Evolutionary conservation across 2,329 filamentous ascomycete genomes (phyloP).

Genomic region (Botrytis medusae): DNA sequence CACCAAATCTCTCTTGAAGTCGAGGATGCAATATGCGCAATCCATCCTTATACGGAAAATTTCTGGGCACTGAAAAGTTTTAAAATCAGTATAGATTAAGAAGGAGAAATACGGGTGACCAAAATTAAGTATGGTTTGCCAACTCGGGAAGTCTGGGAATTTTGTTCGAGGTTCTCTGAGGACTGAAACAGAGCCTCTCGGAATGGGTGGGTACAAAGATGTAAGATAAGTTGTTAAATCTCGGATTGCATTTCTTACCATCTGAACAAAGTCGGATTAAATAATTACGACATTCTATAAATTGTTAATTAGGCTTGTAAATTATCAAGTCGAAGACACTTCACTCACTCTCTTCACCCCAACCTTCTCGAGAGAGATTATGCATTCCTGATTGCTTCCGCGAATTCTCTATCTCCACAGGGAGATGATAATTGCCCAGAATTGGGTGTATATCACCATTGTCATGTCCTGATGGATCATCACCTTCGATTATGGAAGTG

Average conservation of each 20-base stretch:
- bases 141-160: background rate
- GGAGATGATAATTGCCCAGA: constrained; percentile 17
- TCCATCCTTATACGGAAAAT: constrained; percentile 49
- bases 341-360: constrained; percentile 29
- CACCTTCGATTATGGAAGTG: background rate
- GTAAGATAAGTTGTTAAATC: background rate
- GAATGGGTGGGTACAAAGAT: too few species aligned
- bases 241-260: background rate
- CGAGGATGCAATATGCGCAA: constrained; percentile 47
- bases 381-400: constrained; percentile 24
- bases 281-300: constrained; percentile 48
- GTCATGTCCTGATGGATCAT: background rate
- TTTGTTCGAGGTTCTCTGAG: background rate
- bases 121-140: too few species aligned
- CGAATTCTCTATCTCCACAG: constrained; percentile 22
- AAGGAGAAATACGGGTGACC: background rate
- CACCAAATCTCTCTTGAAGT: constrained; percentile 47
- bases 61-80: constrained; percentile 45
- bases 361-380: constrained; percentile 26
- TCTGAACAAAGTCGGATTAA: constrained; percentile 45
- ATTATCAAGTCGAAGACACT: background rate
- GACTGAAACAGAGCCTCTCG: background rate
- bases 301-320: constrained; percentile 8
- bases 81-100: background rate
- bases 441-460: constrained; percentile 11